Evolutionary conservation across 768 basidiomycete genomes (phyloP), one percentile per base, ranked within the genome.

Genomic region (Suillus brevipes): DNA sequence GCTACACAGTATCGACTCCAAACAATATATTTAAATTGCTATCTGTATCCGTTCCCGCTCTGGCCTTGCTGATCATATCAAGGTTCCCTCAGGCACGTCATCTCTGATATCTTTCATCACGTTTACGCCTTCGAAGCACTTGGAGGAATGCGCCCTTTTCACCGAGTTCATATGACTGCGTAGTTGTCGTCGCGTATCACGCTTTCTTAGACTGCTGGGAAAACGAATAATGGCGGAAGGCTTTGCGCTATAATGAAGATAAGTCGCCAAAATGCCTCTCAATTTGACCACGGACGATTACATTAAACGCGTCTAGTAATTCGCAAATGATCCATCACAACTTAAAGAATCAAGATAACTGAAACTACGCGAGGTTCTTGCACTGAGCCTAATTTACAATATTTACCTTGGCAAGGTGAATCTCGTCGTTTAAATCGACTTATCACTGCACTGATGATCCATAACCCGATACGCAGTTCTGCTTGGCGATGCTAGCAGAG

Each of bases 401-500:
- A 28, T 28, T 28, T 28, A 3, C 28, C 28, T 28, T 28, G 28
- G 28, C 28, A 28, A 28, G 28, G 28, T 28, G 28, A 28, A 28
- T 28, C 3, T 28, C 28, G 28, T 28, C 28, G 3, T 28, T 28
- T 28, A 28, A 28, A 28, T 28, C 28, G 28, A 28, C 28, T 28
- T 71, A 80, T 70, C 87, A 80, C 71, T 87, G 86, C 37, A 87
- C 86, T 47, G 89, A 90, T 38, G n/a, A n/a, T n/a, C 88, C 90
- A 67, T 88, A 90, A 2, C 89, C 90, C 20, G 63, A 71, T 8
- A 69, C 71, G 69, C 91, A 92, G 69, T 88, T 90, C 71, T 86
- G 76, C 65, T 71, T 72, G 23, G 84, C 88, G 63, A 92, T 80
- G 34, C 82, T 79, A 2, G 84, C 84, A 47, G 90, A 91, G 28